A percentile compares a stretch with the other conserved stretches of the same genome.
phyloP scores from a whole-genome alignment of 441 rosid genomes.

The Pelargonium australe region DNA sequence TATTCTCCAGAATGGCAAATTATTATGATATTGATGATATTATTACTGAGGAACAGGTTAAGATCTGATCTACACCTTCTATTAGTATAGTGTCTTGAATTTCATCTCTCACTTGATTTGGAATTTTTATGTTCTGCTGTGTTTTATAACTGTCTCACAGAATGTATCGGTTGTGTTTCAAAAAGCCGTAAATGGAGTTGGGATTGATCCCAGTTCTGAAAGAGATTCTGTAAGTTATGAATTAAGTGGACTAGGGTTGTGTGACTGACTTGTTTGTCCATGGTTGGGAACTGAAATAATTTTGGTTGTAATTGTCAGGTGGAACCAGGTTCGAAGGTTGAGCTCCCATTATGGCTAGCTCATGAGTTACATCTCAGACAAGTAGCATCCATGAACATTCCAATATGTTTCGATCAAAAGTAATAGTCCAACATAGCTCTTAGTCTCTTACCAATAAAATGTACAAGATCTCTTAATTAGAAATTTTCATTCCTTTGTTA shows the following conservation, averaged over 20 bases:
- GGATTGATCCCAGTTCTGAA: slow-evolving; percentile 77
- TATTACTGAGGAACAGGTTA: slow-evolving; percentile 67
- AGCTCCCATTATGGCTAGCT: slow-evolving; percentile 90
- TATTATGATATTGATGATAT: slow-evolving; percentile 59
- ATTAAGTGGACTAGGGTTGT: background rate
- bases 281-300: background rate
- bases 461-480: background rate
- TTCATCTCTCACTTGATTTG: background rate
- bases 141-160: slow-evolving; percentile 28
- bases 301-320: slow-evolving; percentile 32
- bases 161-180: slow-evolving; percentile 63
- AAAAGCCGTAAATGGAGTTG: slow-evolving; percentile 62
- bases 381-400: slow-evolving; percentile 53
- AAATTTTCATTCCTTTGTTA: background rate
- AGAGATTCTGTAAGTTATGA: slow-evolving; percentile 43
- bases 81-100: background rate
- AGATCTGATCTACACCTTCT: slow-evolving; percentile 1
- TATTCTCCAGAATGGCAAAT: slow-evolving; percentile 32
- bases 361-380: slow-evolving; percentile 62
- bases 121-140: background rate
- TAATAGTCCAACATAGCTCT: slow-evolving; percentile 21
- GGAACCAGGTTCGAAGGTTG: slow-evolving; percentile 72
- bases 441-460: background rate
- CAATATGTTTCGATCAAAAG: slow-evolving; percentile 75
- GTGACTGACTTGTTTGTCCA: background rate